Conservation (phyloP, 225 moss, liverwort and hornwort genomes). For the Lunularia cruciata region DNA sequence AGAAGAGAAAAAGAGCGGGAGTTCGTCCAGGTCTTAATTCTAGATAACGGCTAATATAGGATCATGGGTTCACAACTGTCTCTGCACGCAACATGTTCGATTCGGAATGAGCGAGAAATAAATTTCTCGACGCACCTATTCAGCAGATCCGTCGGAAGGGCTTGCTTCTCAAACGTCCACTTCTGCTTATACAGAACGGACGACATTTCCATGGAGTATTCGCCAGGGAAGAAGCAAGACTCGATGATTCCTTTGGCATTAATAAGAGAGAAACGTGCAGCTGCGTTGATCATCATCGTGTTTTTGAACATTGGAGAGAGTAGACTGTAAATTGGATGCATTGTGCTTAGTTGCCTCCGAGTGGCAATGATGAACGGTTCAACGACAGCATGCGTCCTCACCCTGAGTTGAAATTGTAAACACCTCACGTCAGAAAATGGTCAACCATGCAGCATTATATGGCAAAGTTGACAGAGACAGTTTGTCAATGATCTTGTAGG, state of each 20-base stretch:
- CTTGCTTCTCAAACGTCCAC: constrained; percentile 23
- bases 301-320: constrained; percentile 19
- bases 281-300: constrained; percentile 23
- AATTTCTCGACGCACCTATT: too few species aligned
- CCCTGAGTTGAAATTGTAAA: background rate
- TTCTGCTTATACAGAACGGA: constrained; percentile 10
- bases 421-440: too few species aligned
- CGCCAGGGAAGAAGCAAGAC: background rate
- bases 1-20: too few species aligned
- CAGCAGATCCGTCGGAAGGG: constrained; percentile 5
- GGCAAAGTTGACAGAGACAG: too few species aligned
- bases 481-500: too few species aligned
- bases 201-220: background rate
- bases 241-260: constrained; percentile 5
- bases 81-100: too few species aligned
- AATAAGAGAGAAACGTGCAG: constrained; percentile 16
- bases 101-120: too few species aligned
- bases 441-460: too few species aligned
- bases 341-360: constrained; percentile 14
- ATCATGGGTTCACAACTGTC: too few species aligned
- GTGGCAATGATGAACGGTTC: constrained; percentile 27
- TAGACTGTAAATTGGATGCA: constrained; percentile 21
- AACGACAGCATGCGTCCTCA: constrained; percentile 6
- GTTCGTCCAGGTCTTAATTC: too few species aligned
- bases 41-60: too few species aligned